Conservation (phyloP, 2,329 filamentous ascomycete species). For the Chaetomiaceae sp. region DNA sequence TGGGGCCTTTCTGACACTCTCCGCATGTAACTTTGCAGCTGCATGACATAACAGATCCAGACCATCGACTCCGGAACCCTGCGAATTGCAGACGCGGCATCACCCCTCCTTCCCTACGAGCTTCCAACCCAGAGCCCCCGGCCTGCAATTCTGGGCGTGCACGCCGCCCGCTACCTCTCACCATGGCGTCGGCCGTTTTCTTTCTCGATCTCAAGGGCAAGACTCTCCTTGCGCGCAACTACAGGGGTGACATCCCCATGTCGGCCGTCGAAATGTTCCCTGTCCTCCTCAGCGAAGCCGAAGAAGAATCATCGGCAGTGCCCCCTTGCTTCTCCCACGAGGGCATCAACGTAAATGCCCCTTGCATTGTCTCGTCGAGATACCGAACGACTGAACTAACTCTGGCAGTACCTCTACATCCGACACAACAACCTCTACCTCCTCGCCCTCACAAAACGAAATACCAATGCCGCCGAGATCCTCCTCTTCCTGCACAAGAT, state of each 20-base stretch:
- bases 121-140: no score
- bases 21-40: no score
- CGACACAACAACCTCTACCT: slow-evolving; percentile 99
- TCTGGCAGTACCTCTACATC: slow-evolving; percentile 86
- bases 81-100: not conserved
- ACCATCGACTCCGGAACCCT: not conserved
- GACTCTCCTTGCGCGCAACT: slow-evolving; percentile 98
- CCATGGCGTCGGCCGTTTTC: slow-evolving; percentile 96
- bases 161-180: not conserved
- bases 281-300: slow-evolving; percentile 89
- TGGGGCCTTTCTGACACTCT: no score
- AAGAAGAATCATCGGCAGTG: slow-evolving; percentile 97
- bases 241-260: slow-evolving; percentile 98
- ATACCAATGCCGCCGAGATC: slow-evolving; percentile 98
- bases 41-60: not conserved
- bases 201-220: slow-evolving; percentile 99
- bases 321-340: slow-evolving; percentile 98
- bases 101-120: not conserved
- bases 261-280: slow-evolving; percentile 98
- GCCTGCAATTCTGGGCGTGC: not conserved
- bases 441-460: slow-evolving; percentile 94
- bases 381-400: not conserved
- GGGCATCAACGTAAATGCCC: slow-evolving; percentile 78
- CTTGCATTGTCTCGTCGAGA: not conserved
- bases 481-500: slow-evolving; percentile 97